Percentiles rank a stretch among this genome's conserved stretches.
Evolutionary conservation across 495 filamentous ascomycete species (phyloP).

Genomic region (Penicillium nucicola): DNA sequence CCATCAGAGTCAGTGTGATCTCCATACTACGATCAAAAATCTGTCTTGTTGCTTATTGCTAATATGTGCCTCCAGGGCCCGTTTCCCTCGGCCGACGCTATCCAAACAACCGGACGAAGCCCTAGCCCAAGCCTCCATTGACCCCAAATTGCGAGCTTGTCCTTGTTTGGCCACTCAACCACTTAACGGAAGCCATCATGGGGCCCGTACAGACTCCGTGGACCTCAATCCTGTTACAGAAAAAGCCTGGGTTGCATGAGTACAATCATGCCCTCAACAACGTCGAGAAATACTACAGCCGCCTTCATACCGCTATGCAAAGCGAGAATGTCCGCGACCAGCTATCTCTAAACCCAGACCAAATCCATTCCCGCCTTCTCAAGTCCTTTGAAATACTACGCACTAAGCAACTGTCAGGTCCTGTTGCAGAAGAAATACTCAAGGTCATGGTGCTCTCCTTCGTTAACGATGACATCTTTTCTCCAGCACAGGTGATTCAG

Average conservation of each 20-base stretch:
- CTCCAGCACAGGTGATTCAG: neutral
- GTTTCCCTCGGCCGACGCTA: too few relatives aligned
- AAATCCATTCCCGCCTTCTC: conserved; percentile 2
- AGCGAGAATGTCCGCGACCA: conserved; percentile 3
- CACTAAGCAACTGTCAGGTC: conserved; percentile 1
- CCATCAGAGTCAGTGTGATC: too few relatives aligned
- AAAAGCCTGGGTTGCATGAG: conserved; percentile 5
- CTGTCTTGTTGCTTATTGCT: too few relatives aligned
- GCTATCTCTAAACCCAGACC: conserved; percentile 1
- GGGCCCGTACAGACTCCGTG: neutral
- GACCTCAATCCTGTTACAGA: conserved; percentile 3
- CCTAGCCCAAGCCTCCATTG: too few relatives aligned
- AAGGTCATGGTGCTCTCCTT: conserved; percentile 1
- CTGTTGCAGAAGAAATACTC: conserved; percentile 7
- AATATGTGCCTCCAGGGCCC: too few relatives aligned
- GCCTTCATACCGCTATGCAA: conserved; percentile 1
- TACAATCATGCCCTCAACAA: conserved; percentile 4
- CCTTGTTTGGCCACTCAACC: too few relatives aligned
- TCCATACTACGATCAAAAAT: too few relatives aligned
- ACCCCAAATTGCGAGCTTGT: too few relatives aligned
- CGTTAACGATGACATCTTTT: neutral
- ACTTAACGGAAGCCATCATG: neutral
- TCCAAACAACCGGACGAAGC: neutral
- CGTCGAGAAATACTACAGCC: conserved; percentile 6
- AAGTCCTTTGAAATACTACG: conserved; percentile 6